Conservation (phyloP, 495 filamentous ascomycete genomes). For the Monascus purpureus region DNA sequence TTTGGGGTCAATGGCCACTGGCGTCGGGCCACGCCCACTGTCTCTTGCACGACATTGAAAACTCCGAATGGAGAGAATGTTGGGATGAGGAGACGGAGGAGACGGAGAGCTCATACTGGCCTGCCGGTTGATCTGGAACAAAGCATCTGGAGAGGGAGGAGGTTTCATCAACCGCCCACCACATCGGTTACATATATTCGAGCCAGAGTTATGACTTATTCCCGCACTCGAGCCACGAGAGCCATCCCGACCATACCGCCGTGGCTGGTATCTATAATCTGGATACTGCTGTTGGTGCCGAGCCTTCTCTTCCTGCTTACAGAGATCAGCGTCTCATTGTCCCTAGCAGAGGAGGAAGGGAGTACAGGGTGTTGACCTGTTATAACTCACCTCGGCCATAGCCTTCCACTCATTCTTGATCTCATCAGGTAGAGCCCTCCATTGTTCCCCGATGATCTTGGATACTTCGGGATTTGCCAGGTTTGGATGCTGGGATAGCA, state of each 20-base stretch:
- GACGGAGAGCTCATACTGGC: slow-evolving; percentile 6
- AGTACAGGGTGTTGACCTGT: no score
- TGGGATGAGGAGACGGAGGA: slow-evolving; percentile 8
- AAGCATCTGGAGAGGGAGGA: slow-evolving; percentile 27
- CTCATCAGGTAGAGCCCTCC: slow-evolving; percentile 61
- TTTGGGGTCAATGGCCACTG: slow-evolving; percentile 11
- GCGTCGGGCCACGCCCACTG: slow-evolving; percentile 7
- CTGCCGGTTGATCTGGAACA: slow-evolving; percentile 16
- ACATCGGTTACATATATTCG: slow-evolving; percentile 27
- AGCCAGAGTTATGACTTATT: slow-evolving; percentile 26
- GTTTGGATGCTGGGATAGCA: slow-evolving; percentile 71
- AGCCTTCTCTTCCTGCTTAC: slow-evolving; percentile 66
- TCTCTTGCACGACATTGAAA: slow-evolving; percentile 12
- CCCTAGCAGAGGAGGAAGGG: no score
- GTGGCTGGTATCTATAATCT: slow-evolving; percentile 87
- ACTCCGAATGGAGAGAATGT: slow-evolving; percentile 9
- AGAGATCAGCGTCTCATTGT: slow-evolving; percentile 1
- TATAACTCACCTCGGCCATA: slow-evolving; percentile 57
- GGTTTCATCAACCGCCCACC: slow-evolving; percentile 34
- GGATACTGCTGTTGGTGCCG: slow-evolving; percentile 86
- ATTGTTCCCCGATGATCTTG: slow-evolving; percentile 93
- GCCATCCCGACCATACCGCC: slow-evolving; percentile 50
- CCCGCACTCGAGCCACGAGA: slow-evolving; percentile 16
- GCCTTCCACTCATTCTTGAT: slow-evolving; percentile 77
- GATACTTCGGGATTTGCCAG: slow-evolving; percentile 95